Conservation (phyloP, 139 green algal genomes). For the Zygnema cylindricum region DNA sequence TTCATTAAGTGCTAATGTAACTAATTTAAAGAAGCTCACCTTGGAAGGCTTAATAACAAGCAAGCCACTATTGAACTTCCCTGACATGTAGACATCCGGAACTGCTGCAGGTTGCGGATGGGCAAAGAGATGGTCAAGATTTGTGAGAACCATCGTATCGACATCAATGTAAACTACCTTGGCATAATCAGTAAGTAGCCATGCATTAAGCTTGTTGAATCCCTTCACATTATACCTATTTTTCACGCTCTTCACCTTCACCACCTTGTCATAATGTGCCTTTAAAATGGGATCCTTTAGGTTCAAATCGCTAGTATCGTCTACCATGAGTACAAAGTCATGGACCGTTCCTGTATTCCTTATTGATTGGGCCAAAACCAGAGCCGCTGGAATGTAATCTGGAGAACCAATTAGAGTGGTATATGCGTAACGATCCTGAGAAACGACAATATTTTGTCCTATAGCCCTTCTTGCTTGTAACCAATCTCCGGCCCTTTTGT, state of each 20-base stretch:
- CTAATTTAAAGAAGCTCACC: not conserved
- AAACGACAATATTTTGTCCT: not conserved
- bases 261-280: slow-evolving; percentile 45
- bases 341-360: slow-evolving; percentile 42
- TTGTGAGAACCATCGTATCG: slow-evolving; percentile 51
- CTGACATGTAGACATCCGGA: slow-evolving; percentile 50
- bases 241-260: slow-evolving; percentile 36
- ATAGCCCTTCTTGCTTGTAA: slow-evolving; percentile 2
- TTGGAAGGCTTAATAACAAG: slow-evolving; percentile 44
- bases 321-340: slow-evolving; percentile 58
- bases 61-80: slow-evolving; percentile 52
- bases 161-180: slow-evolving; percentile 61
- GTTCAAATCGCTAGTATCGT: not conserved
- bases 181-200: slow-evolving; percentile 47
- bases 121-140: slow-evolving; percentile 54
- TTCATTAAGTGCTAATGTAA: no score
- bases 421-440: slow-evolving; percentile 42
- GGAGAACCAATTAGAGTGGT: slow-evolving; percentile 40
- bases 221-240: slow-evolving; percentile 52
- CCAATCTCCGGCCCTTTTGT: slow-evolving; percentile 3
- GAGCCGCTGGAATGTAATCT: slow-evolving; percentile 41
- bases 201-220: slow-evolving; percentile 59
- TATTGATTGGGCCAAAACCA: slow-evolving; percentile 45
- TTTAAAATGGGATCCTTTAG: slow-evolving; percentile 28
- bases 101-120: slow-evolving; percentile 42